These are phyloP conservation scores for Lipomyces yamadae DNA, from an alignment of 805 yeast species.

Conservation along the genomic window DNA sequence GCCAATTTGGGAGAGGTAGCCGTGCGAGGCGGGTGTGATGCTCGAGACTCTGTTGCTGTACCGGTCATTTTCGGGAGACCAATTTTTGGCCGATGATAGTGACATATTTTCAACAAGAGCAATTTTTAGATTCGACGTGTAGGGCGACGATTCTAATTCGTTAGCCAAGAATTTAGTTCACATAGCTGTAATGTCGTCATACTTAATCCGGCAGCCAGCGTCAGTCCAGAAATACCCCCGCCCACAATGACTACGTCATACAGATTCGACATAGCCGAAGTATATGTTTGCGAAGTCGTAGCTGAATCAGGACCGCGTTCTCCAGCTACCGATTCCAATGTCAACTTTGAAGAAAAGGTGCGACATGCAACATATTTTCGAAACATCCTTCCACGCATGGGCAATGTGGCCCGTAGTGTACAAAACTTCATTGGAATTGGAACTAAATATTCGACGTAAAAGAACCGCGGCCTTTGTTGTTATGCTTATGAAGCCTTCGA, in stretches of 20 bases:
- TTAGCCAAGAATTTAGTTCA: background rate
- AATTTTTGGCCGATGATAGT: slow-evolving; percentile 57
- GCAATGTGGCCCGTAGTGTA: background rate
- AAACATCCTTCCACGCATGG: background rate
- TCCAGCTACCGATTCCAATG: background rate
- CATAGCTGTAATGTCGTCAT: slow-evolving; percentile 9
- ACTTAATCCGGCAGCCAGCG: slow-evolving; percentile 75
- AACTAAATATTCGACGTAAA: background rate
- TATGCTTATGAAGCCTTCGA: background rate
- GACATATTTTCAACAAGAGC: slow-evolving; percentile 76
- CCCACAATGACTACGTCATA: slow-evolving; percentile 86
- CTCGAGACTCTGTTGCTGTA: slow-evolving; percentile 84
- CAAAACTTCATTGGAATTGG: background rate
- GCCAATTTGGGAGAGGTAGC: slow-evolving; percentile 55
- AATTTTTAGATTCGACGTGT: slow-evolving; percentile 62
- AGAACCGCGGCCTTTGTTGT: background rate
- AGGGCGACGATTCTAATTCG: slow-evolving; percentile 59
- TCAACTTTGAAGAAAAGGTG: background rate
- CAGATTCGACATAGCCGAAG: slow-evolving; percentile 2
- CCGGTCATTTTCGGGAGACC: slow-evolving; percentile 52
- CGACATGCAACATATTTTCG: background rate
- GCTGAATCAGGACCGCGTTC: background rate
- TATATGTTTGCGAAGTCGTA: background rate
- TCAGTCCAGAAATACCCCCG: slow-evolving; percentile 96
- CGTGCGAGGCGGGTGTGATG: slow-evolving; percentile 74